Evolutionary conservation across 1,284 basidiomycete genomes (phyloP), one percentile per base, ranked within the genome.

Genomic region (Ustilago bromivora): DNA sequence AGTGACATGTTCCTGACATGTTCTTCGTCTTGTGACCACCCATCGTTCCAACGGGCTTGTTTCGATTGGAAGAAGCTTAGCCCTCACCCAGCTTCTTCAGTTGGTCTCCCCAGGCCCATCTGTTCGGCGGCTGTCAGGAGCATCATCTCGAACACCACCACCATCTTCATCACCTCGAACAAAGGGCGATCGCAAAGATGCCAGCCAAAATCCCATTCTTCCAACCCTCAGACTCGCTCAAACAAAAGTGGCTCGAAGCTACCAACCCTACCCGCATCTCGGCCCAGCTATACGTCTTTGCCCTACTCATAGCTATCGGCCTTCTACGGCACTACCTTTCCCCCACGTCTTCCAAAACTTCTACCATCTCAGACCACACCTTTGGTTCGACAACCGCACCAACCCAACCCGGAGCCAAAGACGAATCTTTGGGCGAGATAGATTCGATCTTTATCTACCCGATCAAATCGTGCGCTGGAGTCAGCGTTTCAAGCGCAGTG

Each of bases 391-490:
- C 9, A 12, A 2, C 47, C 17, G 52, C 69, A 5, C 41, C 57
- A 8, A 11, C 32, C 0, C n/a, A 36, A 4, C 53, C 61, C 5
- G 80, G 76, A 1, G 63, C 58, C 0, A 65, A 81, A 36, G 78
- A 76, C 32, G 80, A 82, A 46, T 69, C 59, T 19, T n/a, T 79
- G 13, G 81, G 78, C 23, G 62, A 71, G 38, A 61, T 83, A 2
- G 56, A 69, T 9, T 56, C 54, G n/a, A 69, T 83, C 36, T 67
- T 61, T 51, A 58, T 83, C 56, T 82, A 83, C 32, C 80, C 81
- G 5, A 76, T 83, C 62, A 83, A 83, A 57, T 75, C 70, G 7
- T 81, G 81, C 32, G 71, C 73, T 0, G 78, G 72, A 17, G 55
- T 75, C 7, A 55, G 62, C 11, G 61, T 83, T 3, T 1, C 55